These are phyloP conservation scores for Alectoria sarmentosa DNA, from an alignment of 495 filamentous ascomycete species.

Conservation along the genomic window DNA sequence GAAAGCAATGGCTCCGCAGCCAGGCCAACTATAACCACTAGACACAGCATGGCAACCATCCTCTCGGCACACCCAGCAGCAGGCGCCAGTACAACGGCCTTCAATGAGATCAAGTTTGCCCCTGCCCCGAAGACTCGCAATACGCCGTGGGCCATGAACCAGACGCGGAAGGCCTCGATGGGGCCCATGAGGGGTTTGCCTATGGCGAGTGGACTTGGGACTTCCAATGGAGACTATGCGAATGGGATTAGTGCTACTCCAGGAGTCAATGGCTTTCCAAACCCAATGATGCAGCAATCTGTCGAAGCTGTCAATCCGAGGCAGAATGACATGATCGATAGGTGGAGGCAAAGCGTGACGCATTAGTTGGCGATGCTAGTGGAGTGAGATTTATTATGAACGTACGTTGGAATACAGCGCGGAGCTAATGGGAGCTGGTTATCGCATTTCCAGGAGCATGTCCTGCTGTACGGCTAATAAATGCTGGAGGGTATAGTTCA, in stretches of 20 bases:
- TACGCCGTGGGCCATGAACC: constrained; percentile 25
- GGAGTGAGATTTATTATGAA: not conserved
- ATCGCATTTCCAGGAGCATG: not conserved
- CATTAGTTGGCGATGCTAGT: constrained; percentile 31
- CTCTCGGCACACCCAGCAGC: constrained; percentile 50
- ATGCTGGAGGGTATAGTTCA: not conserved
- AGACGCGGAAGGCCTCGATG: constrained; percentile 20
- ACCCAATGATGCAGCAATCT: constrained; percentile 24
- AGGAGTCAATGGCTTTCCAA: constrained; percentile 34
- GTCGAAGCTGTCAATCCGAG: constrained; percentile 39
- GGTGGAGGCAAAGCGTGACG: constrained; percentile 80
- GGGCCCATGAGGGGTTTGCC: constrained; percentile 25
- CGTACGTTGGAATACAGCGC: not conserved
- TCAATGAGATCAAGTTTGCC: constrained; percentile 22
- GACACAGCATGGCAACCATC: constrained; percentile 65
- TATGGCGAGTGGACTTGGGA: constrained; percentile 19
- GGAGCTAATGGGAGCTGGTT: not conserved
- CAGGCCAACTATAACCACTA: constrained; percentile 33
- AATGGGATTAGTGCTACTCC: constrained; percentile 28
- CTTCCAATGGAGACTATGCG: constrained; percentile 21
- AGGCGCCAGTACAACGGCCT: constrained; percentile 16
- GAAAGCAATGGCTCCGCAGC: constrained; percentile 29
- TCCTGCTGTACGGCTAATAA: not conserved
- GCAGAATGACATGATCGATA: constrained; percentile 76
- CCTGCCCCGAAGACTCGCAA: constrained; percentile 23